A percentile compares a stretch with the other conserved stretches of the same genome.
These are phyloP conservation scores for Paecilomyces variotii DNA, from an alignment of 2,329 filamentous ascomycete species.

Conservation along the genomic window DNA sequence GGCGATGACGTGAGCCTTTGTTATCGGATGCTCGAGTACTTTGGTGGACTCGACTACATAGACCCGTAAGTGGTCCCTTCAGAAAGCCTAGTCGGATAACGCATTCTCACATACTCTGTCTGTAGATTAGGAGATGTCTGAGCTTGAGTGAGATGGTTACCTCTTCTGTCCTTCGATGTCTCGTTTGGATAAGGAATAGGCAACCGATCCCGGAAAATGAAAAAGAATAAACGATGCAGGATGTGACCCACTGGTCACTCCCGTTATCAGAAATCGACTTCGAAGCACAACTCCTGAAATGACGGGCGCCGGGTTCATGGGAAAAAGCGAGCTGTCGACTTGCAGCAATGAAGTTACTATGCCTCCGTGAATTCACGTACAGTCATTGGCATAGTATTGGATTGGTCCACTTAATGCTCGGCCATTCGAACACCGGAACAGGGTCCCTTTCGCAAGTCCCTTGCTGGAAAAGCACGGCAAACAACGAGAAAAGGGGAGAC, in stretches of 20 bases:
- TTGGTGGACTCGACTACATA: constrained; percentile 42
- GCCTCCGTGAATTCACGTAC: neutral
- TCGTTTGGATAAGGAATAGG: neutral
- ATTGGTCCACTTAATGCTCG: constrained; percentile 32
- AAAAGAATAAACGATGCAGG: neutral
- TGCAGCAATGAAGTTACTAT: constrained; percentile 34
- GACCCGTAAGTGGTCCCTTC: constrained; percentile 25
- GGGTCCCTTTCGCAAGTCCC: constrained; percentile 10
- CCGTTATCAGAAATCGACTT: neutral
- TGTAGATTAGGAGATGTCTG: neutral
- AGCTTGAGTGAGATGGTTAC: neutral
- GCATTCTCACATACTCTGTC: neutral
- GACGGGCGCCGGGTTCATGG: constrained; percentile 21
- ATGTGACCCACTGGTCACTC: neutral
- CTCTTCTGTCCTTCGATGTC: neutral
- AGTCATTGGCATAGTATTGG: constrained; percentile 15
- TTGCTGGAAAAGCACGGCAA: neutral
- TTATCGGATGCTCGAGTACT: constrained; percentile 43
- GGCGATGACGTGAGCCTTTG: constrained; percentile 38
- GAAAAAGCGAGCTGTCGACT: constrained; percentile 28
- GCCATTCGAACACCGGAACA: constrained; percentile 22
- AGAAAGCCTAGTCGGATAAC: neutral
- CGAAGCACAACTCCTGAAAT: constrained; percentile 6
- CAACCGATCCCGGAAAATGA: neutral
- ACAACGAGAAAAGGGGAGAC: neutral